phyloP scores from a whole-genome alignment of 2,329 filamentous ascomycete species.

The Hymenoscyphus scutula region DNA sequence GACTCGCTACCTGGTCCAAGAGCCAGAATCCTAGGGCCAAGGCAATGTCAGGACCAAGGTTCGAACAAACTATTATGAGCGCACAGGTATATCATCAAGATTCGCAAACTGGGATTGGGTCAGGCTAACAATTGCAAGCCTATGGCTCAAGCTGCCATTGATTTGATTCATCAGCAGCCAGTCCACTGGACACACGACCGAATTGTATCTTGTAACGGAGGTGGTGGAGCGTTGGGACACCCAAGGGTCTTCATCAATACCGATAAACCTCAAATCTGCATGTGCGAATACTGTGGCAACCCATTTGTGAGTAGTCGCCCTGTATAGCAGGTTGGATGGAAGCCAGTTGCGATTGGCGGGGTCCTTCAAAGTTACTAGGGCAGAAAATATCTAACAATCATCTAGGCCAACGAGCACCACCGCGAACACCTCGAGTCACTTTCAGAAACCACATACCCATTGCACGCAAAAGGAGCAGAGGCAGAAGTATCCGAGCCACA shows the following conservation, averaged over 20 bases:
- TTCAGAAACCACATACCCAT: slow-evolving; percentile 76
- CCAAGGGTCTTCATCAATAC: slow-evolving; percentile 96
- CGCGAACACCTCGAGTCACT: slow-evolving; percentile 79
- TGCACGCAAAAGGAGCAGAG: slow-evolving; percentile 59
- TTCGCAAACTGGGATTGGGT: slow-evolving; percentile 2
- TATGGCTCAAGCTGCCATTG: slow-evolving; percentile 84
- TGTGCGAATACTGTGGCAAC: slow-evolving; percentile 89
- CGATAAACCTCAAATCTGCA: slow-evolving; percentile 91
- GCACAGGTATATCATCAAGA: slow-evolving; percentile 67
- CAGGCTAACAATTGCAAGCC: slow-evolving; percentile 58
- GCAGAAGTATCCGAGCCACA: slow-evolving; percentile 58
- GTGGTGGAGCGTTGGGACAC: slow-evolving; percentile 85
- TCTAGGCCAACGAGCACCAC: slow-evolving; percentile 85
- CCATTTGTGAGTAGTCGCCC: slow-evolving; percentile 69
- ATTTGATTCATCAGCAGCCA: slow-evolving; percentile 92
- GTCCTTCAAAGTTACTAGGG: neutral
- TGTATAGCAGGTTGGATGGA: slow-evolving; percentile 12
- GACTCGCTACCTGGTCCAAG: slow-evolving; percentile 74
- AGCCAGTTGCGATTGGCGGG: neutral
- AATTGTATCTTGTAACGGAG: slow-evolving; percentile 85
- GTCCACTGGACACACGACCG: slow-evolving; percentile 86
- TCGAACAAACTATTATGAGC: slow-evolving; percentile 95
- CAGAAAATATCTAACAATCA: slow-evolving; percentile 17
- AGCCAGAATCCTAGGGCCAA: slow-evolving; percentile 77
- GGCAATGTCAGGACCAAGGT: slow-evolving; percentile 91